Percentiles rank a stretch among this genome's conserved stretches.
phyloP scores from a whole-genome alignment of 2,329 filamentous ascomycete genomes.

The Microthyrium microscopicum region DNA sequence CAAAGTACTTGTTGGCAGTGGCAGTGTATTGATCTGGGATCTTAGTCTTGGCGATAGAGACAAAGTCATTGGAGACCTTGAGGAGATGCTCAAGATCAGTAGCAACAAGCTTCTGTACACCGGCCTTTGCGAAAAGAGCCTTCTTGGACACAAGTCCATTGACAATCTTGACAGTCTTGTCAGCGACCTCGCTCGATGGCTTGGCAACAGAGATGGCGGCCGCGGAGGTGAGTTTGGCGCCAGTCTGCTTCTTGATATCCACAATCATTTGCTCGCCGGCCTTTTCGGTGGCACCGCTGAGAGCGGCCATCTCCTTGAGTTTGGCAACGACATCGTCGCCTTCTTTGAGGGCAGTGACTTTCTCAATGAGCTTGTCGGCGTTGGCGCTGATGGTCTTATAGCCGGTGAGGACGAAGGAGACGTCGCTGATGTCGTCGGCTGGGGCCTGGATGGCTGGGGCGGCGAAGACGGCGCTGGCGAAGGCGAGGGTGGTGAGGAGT shows the following conservation, averaged over 20 bases:
- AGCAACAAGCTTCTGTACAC: neutral
- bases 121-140: neutral
- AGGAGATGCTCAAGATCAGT: neutral
- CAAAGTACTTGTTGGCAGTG: neutral
- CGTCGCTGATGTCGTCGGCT: neutral
- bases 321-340: neutral
- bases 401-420: slow-evolving; percentile 1
- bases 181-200: neutral
- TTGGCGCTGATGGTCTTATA: neutral
- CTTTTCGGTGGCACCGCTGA: neutral
- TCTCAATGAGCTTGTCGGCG: neutral
- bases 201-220: neutral
- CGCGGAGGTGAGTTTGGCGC: neutral
- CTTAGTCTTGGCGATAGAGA: slow-evolving; percentile 1
- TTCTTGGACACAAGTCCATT: neutral
- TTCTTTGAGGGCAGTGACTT: neutral
- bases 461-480: neutral
- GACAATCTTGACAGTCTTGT: neutral
- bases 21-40: neutral
- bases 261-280: slow-evolving; percentile 1
- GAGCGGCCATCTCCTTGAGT: neutral
- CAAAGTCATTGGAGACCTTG: neutral
- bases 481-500: slow-evolving; percentile 1
- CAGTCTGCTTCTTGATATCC: neutral
- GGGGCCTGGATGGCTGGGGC: neutral